Evolutionary conservation across 2,329 filamentous ascomycete genomes (phyloP).

Genomic region (Akanthomyces dipterigenus): DNA sequence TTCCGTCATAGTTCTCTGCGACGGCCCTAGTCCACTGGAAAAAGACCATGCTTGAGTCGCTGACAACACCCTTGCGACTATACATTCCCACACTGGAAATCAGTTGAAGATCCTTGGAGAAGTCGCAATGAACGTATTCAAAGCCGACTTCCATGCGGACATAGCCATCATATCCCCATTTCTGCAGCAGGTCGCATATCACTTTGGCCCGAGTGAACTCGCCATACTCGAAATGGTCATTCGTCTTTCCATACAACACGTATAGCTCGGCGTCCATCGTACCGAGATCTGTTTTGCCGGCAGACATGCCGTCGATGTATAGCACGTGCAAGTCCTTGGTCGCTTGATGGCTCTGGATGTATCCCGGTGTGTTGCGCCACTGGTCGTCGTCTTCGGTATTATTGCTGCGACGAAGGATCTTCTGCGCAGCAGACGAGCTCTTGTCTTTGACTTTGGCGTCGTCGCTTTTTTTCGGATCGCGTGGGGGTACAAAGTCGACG

Average conservation of each 20-base stretch:
- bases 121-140: slow-evolving; percentile 63
- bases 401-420: not conserved
- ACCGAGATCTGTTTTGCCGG: slow-evolving; percentile 57
- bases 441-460: not conserved
- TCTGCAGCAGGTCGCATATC: slow-evolving; percentile 47
- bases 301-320: slow-evolving; percentile 65
- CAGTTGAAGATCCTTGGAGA: slow-evolving; percentile 36
- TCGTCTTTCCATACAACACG: slow-evolving; percentile 37
- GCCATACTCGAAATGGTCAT: slow-evolving; percentile 25
- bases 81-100: slow-evolving; percentile 25
- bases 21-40: slow-evolving; percentile 37
- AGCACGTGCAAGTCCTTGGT: slow-evolving; percentile 51
- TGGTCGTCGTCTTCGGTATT: slow-evolving; percentile 14
- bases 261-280: slow-evolving; percentile 63
- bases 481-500: not conserved
- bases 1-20: slow-evolving; percentile 38
- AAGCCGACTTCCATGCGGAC: slow-evolving; percentile 65
- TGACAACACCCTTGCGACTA: slow-evolving; percentile 15
- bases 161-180: slow-evolving; percentile 57
- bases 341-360: slow-evolving; percentile 60
- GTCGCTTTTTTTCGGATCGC: not conserved
- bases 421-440: not conserved
- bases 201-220: slow-evolving; percentile 47
- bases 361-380: slow-evolving; percentile 33
- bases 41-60: slow-evolving; percentile 20